Evolutionary conservation across 2,329 filamentous ascomycete species (phyloP).

Genomic region (Aspergillus clavatus): DNA sequence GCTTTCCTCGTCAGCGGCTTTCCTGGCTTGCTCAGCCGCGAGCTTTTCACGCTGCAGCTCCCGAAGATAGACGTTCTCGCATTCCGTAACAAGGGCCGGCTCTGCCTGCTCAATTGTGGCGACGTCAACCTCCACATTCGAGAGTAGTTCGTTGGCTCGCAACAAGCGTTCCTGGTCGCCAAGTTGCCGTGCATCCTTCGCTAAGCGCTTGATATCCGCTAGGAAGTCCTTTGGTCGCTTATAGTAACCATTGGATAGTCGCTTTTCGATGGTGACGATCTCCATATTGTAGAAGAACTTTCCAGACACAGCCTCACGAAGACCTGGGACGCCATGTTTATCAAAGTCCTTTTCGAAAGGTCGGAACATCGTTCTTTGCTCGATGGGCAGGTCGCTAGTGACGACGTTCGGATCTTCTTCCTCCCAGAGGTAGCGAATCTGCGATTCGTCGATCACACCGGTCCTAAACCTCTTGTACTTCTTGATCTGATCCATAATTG

Average conservation of each 20-base stretch:
- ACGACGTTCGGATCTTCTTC: slow-evolving; percentile 70
- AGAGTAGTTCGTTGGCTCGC: slow-evolving; percentile 84
- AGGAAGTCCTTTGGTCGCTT: slow-evolving; percentile 85
- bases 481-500: slow-evolving; percentile 96
- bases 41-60: slow-evolving; percentile 65
- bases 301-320: slow-evolving; percentile 67
- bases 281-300: slow-evolving; percentile 97
- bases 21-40: slow-evolving; percentile 52
- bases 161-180: slow-evolving; percentile 79
- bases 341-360: slow-evolving; percentile 79
- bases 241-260: slow-evolving; percentile 96
- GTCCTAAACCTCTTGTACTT: slow-evolving; percentile 85
- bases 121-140: slow-evolving; percentile 93
- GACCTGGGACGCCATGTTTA: slow-evolving; percentile 68
- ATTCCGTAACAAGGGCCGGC: slow-evolving; percentile 62
- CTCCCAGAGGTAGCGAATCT: slow-evolving; percentile 76
- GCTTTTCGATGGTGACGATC: slow-evolving; percentile 86
- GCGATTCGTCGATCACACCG: slow-evolving; percentile 67
- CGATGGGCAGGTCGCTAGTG: slow-evolving; percentile 55
- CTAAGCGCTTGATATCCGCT: slow-evolving; percentile 76
- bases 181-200: slow-evolving; percentile 74
- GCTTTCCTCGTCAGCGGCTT: slow-evolving; percentile 39
- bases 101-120: slow-evolving; percentile 64
- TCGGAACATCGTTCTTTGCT: slow-evolving; percentile 56
- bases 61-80: slow-evolving; percentile 73